Evolutionary conservation across 768 basidiomycete genomes (phyloP).

Genomic region (Lenzites betulinus): DNA sequence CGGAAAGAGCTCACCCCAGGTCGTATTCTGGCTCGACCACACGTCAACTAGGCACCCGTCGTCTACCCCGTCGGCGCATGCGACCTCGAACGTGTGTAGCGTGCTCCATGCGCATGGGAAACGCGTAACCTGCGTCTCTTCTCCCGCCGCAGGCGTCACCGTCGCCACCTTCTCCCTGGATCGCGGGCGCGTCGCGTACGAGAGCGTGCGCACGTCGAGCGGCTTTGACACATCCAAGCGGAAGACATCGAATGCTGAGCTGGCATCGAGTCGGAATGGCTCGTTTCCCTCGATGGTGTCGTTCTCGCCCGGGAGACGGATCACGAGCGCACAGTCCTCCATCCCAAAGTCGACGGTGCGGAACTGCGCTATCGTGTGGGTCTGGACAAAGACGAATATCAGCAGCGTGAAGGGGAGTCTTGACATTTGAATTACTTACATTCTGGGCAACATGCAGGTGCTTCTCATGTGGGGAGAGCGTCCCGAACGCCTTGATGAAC

Average conservation of each 20-base stretch:
- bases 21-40: slow-evolving; percentile 30
- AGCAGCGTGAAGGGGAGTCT: neutral
- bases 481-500: slow-evolving; percentile 21
- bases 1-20: slow-evolving; percentile 25
- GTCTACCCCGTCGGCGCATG: slow-evolving; percentile 10
- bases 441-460: slow-evolving; percentile 23
- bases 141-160: slow-evolving; percentile 18
- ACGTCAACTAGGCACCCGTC: slow-evolving; percentile 27
- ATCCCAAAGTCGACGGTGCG: slow-evolving; percentile 31
- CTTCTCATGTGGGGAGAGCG: slow-evolving; percentile 25
- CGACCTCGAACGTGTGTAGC: slow-evolving; percentile 27
- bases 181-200: slow-evolving; percentile 22
- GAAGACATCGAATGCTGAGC: slow-evolving; percentile 21
- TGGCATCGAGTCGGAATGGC: slow-evolving; percentile 16
- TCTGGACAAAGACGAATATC: neutral
- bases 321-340: slow-evolving; percentile 29
- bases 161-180: slow-evolving; percentile 16
- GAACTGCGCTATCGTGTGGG: slow-evolving; percentile 29
- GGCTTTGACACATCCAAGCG: slow-evolving; percentile 17
- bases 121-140: slow-evolving; percentile 19
- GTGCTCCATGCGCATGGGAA: slow-evolving; percentile 31
- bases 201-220: slow-evolving; percentile 24
- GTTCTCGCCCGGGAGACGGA: slow-evolving; percentile 24
- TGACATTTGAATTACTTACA: slow-evolving; percentile 9
- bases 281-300: slow-evolving; percentile 18